These are phyloP conservation scores for Apiospora kogelbergensis DNA, from an alignment of 2,329 filamentous ascomycete species.

Conservation along the genomic window DNA sequence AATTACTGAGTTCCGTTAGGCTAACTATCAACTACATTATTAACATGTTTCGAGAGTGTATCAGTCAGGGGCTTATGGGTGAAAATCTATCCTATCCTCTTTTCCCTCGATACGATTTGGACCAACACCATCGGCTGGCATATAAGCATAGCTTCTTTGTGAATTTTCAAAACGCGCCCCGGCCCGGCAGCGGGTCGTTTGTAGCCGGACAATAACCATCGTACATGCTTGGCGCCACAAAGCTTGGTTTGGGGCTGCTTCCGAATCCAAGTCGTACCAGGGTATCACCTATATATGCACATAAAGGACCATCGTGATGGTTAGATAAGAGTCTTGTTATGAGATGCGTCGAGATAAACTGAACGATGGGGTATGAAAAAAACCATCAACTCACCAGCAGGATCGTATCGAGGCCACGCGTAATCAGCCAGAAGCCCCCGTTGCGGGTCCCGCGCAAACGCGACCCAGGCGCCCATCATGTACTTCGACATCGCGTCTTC, in stretches of 20 bases:
- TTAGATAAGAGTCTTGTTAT: background rate
- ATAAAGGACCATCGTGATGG: too few relatives aligned
- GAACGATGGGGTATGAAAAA: rapidly evolving
- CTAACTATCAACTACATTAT: too few relatives aligned
- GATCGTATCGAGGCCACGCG: background rate
- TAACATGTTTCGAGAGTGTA: too few relatives aligned
- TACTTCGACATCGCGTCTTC: slow-evolving; percentile 5
- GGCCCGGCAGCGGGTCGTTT: background rate
- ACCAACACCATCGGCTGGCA: too few relatives aligned
- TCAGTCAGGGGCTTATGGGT: too few relatives aligned
- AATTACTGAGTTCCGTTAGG: too few relatives aligned
- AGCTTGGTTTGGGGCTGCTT: background rate
- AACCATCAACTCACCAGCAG: background rate
- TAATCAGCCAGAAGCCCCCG: background rate
- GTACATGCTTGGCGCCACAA: background rate
- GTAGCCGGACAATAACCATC: background rate
- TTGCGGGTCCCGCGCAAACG: slow-evolving; percentile 12
- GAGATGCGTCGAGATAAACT: background rate
- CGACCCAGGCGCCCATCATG: slow-evolving; percentile 15
- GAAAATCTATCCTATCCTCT: too few relatives aligned
- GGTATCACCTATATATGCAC: background rate
- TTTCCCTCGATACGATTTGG: too few relatives aligned
- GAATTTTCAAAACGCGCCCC: background rate
- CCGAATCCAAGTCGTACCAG: background rate
- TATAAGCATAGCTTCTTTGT: too few relatives aligned